Percentiles rank a stretch among this genome's conserved stretches.
phyloP scores from a whole-genome alignment of 306 rosid genomes.

The Corylus heterophylla region DNA sequence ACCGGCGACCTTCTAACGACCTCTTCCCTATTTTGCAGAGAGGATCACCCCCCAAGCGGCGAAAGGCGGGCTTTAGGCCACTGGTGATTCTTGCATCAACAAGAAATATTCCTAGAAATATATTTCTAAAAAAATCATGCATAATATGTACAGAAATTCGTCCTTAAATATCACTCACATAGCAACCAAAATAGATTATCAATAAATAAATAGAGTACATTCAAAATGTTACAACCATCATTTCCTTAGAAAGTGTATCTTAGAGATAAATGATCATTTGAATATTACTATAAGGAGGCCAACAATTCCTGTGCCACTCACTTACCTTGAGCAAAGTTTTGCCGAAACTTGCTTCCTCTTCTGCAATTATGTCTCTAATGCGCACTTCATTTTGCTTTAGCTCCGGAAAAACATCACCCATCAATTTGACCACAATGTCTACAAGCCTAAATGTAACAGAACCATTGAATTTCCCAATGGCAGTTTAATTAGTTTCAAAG shows the following conservation, averaged over 20 bases:
- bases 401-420: constrained; percentile 90
- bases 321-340: constrained; percentile 89
- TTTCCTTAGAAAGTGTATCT: background rate
- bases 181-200: background rate
- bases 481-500: background rate
- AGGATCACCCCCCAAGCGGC: too few relatives aligned
- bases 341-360: constrained; percentile 96
- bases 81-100: too few relatives aligned
- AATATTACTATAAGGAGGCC: background rate
- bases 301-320: background rate
- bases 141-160: background rate
- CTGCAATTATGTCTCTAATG: constrained; percentile 68
- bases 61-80: too few relatives aligned
- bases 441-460: constrained; percentile 65
- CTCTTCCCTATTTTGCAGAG: too few relatives aligned
- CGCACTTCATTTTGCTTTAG: constrained; percentile 62
- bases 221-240: background rate
- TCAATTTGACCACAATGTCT: constrained; percentile 52
- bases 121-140: background rate
- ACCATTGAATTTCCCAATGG: background rate
- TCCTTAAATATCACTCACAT: background rate
- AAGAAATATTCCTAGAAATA: background rate
- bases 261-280: background rate
- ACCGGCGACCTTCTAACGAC: too few relatives aligned
- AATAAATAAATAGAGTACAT: background rate